Evolutionary conservation across 352 stramenopile species (phyloP).

Genomic region (Pythium dissimile): DNA sequence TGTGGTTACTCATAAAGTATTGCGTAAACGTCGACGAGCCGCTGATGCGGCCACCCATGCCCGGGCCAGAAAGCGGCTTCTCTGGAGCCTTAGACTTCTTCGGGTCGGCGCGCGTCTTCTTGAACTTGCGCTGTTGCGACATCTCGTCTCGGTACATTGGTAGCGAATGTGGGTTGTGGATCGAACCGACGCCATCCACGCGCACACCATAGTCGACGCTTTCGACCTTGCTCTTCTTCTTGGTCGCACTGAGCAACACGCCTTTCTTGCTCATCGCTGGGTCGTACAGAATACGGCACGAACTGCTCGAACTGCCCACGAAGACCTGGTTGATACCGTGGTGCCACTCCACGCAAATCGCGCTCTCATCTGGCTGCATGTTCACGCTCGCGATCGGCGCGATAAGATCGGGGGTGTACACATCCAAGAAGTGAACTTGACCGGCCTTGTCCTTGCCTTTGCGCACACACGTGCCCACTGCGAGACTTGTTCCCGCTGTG

Average conservation of each 20-base stretch:
- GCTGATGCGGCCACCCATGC: constrained; percentile 76
- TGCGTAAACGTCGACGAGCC: constrained; percentile 84
- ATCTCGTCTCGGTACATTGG: constrained; percentile 80
- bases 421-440: constrained; percentile 72
- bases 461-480: constrained; percentile 65
- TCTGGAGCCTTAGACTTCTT: constrained; percentile 73
- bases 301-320: constrained; percentile 60
- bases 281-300: constrained; percentile 71
- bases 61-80: constrained; percentile 68
- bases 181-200: constrained; percentile 63
- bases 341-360: constrained; percentile 83
- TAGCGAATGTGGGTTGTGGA: constrained; percentile 75
- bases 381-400: constrained; percentile 54
- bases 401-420: constrained; percentile 50
- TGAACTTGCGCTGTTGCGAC: constrained; percentile 66
- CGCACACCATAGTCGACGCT: constrained; percentile 53
- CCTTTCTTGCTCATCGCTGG: constrained; percentile 68
- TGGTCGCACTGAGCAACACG: constrained; percentile 76
- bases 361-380: constrained; percentile 80
- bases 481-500: constrained; percentile 59
- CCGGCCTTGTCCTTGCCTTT: constrained; percentile 51
- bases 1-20: constrained; percentile 86
- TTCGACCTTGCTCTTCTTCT: constrained; percentile 61
- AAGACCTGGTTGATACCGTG: constrained; percentile 81
- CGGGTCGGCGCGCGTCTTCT: constrained; percentile 62